Conservation (phyloP, 352 stramenopile species). For the Phytopythium litorale region DNA sequence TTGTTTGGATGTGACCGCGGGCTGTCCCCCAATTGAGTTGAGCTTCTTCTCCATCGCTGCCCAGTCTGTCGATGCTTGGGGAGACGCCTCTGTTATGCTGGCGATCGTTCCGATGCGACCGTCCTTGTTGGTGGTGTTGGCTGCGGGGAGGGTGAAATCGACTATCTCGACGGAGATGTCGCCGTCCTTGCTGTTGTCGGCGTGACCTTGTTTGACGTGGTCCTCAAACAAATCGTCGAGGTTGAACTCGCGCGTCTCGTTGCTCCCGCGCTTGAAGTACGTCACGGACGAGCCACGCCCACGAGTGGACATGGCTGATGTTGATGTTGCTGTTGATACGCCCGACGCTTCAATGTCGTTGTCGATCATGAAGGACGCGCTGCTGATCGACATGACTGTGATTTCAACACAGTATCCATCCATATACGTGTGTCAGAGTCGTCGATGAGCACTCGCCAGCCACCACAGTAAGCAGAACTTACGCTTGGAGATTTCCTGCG, state of each 20-base stretch:
- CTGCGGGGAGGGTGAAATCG: conserved; percentile 5
- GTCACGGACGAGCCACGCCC: conserved; percentile 15
- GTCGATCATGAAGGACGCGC: neutral
- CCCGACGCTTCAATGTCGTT: neutral
- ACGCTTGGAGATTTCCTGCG: conserved; percentile 27
- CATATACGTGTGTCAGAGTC: neutral
- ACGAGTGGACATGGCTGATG: neutral
- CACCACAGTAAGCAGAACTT: neutral
- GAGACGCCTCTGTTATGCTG: neutral
- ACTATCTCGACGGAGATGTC: neutral
- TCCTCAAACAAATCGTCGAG: conserved; percentile 26
- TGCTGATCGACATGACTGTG: conserved; percentile 8
- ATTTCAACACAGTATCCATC: neutral
- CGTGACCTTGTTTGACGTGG: conserved; percentile 7
- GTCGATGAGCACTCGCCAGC: neutral
- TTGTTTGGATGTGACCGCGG: neutral
- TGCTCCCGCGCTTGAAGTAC: conserved; percentile 30
- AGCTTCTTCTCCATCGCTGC: neutral
- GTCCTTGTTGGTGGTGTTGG: neutral
- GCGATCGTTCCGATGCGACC: neutral
- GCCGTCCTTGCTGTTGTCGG: neutral
- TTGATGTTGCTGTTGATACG: neutral
- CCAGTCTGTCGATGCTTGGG: neutral
- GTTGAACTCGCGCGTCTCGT: conserved; percentile 22
- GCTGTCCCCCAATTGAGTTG: neutral